Evolutionary conservation across 2,329 filamentous ascomycete genomes (phyloP), one percentile per base, ranked within the genome.

Genomic region (Immersiporthe knoxdaviesiana): DNA sequence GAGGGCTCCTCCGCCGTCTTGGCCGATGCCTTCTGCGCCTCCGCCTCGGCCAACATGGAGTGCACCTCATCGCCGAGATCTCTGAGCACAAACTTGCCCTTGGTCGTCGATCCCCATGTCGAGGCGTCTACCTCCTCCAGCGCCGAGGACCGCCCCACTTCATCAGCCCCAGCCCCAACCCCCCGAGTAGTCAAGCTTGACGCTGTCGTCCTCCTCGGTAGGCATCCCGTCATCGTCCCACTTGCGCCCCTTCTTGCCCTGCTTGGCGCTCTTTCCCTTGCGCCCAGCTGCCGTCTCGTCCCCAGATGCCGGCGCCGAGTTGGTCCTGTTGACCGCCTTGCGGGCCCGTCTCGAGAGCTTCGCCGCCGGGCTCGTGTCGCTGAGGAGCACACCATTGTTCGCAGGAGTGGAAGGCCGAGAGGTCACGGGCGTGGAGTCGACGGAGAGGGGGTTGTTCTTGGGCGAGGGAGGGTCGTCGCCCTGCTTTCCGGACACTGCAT

Each of bases 21-120:
- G 1, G 80, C 77, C 1, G 82, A 79, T 5, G 81, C 78, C 71
- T 86, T 87, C 73, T 89, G 89, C 12, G 87, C 87, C 74, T 93
- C 90, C n/a, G 93, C 93, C 30, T 90, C 88, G 44, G 93, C 89
- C 59, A 99, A 84, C 68, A 99, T 97, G 47, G 90, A 91, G 75
- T 97, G 91, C 21, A 99, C 93, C 80, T 99, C 94, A 73, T 97
- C 93, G 71, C 94, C 95, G 8, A 99, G 82, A 76, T 99, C 96
- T 76, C 92, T 97, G 72, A 99, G 83, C 63, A 98, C 91, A 75
- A 98, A 99, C 77, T 97, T 92, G 65, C 96, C 96, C 81, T 95
- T 94, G 65, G 92, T 97, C 76, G 89, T 91, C 47, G 87, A 92
- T 47, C 96, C 96, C 93, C 94, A 97, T 1, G 92, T 90, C 16